A percentile compares a stretch with the other conserved stretches of the same genome.
Evolutionary conservation across 2,329 filamentous ascomycete species (phyloP).

Genomic region (Diaporthe amygdali): DNA sequence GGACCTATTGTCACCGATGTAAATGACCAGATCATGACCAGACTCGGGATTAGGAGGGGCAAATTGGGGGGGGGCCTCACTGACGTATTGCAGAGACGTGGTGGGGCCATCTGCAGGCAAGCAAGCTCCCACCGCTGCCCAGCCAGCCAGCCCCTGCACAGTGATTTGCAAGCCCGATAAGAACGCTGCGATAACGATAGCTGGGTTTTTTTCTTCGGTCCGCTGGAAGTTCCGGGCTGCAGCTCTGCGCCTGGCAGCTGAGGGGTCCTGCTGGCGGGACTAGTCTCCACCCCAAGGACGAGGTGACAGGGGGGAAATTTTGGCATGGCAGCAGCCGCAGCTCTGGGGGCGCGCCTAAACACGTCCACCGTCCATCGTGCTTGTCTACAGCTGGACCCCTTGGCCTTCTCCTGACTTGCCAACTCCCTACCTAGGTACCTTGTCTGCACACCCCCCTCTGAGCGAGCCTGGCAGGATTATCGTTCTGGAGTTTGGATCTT

Average conservation of each 20-base stretch:
- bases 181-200: background rate
- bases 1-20: too few relatives aligned
- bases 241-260: slow-evolving; percentile 10
- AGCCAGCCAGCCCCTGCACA: too few relatives aligned
- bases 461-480: background rate
- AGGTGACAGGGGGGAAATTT: slow-evolving; percentile 15
- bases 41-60: too few relatives aligned
- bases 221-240: background rate
- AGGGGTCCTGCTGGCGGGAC: slow-evolving; percentile 4
- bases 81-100: background rate
- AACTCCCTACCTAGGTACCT: background rate
- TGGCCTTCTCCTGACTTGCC: slow-evolving; percentile 1
- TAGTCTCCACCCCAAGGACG: slow-evolving; percentile 9
- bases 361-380: slow-evolving; percentile 3
- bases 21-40: too few relatives aligned
- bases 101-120: too few relatives aligned
- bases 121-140: too few relatives aligned
- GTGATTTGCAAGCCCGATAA: background rate
- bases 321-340: slow-evolving; percentile 15
- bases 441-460: background rate
- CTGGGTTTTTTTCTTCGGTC: background rate
- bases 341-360: slow-evolving; percentile 16
- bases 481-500: background rate
- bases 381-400: background rate
- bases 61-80: background rate